These are phyloP conservation scores for Kwoniella bestiolae DNA, from an alignment of 768 basidiomycete species.

Conservation along the genomic window DNA sequence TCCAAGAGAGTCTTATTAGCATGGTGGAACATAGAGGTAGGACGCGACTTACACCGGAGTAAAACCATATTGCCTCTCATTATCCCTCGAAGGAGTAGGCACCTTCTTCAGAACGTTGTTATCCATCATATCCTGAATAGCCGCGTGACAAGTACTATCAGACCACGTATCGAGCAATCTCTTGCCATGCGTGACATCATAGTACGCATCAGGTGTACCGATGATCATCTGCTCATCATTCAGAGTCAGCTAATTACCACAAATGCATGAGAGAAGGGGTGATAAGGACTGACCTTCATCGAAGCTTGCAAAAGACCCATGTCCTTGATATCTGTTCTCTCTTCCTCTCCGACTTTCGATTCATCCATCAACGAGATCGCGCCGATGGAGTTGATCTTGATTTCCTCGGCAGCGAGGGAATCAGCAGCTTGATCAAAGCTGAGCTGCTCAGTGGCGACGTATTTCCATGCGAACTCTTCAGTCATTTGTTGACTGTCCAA, in stretches of 20 bases:
- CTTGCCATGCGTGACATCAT: constrained; percentile 9
- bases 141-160: constrained; percentile 44
- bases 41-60: constrained; percentile 61
- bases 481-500: constrained; percentile 16
- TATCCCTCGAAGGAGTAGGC: constrained; percentile 2
- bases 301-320: constrained; percentile 16
- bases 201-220: constrained; percentile 64
- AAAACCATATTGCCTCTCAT: constrained; percentile 32
- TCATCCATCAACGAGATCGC: constrained; percentile 10
- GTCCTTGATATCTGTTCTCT: background rate
- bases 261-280: no score
- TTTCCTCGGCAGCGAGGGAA: constrained; percentile 17
- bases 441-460: constrained; percentile 14
- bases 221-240: constrained; percentile 72
- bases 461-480: constrained; percentile 22
- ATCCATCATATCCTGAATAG: constrained; percentile 66
- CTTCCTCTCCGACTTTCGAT: background rate
- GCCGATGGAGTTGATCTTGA: constrained; percentile 7
- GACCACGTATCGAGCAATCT: constrained; percentile 15
- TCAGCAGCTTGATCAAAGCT: constrained; percentile 16
- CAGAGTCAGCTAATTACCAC: no score
- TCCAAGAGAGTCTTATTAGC: background rate
- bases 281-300: constrained; percentile 19
- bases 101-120: constrained; percentile 67
- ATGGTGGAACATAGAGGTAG: constrained; percentile 53